A percentile compares a stretch with the other conserved stretches of the same genome.
Evolutionary conservation across 768 basidiomycete species (phyloP).

Genomic region (Butyriboletus loyo): DNA sequence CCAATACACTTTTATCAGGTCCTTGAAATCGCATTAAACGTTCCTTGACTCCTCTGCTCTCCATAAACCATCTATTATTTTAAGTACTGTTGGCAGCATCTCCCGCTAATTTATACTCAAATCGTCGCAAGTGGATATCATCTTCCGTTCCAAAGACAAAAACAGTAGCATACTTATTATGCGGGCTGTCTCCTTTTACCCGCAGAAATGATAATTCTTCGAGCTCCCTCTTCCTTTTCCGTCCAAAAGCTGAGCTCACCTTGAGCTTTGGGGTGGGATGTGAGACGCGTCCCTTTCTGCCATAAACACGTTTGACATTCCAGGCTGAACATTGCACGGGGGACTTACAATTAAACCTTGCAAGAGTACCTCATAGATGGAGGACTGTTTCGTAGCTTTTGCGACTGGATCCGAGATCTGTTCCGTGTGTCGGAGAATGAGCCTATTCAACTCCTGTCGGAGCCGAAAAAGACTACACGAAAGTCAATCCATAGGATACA

Average conservation of each 20-base stretch:
- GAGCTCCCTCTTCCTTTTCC: conserved; percentile 78
- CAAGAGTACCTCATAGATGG: conserved; percentile 73
- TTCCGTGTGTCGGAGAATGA: conserved; percentile 70
- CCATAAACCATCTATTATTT: conserved; percentile 9
- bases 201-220: conserved; percentile 49
- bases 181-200: conserved; percentile 29
- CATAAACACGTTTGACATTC: neutral
- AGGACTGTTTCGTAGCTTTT: conserved; percentile 65
- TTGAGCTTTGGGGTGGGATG: conserved; percentile 81
- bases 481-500: neutral
- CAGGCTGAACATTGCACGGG: neutral
- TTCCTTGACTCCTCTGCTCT: conserved; percentile 9
- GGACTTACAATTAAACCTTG: conserved; percentile 70
- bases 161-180: conserved; percentile 19
- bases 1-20: conserved; percentile 10
- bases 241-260: conserved; percentile 86
- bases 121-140: conserved; percentile 16
- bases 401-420: conserved; percentile 59
- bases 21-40: conserved; percentile 12
- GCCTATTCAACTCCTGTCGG: conserved; percentile 75
- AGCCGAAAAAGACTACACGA: conserved; percentile 70
- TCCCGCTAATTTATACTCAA: conserved; percentile 22
- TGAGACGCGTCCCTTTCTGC: conserved; percentile 65
- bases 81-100: conserved; percentile 7
- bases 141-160: conserved; percentile 9